Base-by-base conservation (phyloP, 768 basidiomycete genomes). In the Mycena galericulata region DNA sequence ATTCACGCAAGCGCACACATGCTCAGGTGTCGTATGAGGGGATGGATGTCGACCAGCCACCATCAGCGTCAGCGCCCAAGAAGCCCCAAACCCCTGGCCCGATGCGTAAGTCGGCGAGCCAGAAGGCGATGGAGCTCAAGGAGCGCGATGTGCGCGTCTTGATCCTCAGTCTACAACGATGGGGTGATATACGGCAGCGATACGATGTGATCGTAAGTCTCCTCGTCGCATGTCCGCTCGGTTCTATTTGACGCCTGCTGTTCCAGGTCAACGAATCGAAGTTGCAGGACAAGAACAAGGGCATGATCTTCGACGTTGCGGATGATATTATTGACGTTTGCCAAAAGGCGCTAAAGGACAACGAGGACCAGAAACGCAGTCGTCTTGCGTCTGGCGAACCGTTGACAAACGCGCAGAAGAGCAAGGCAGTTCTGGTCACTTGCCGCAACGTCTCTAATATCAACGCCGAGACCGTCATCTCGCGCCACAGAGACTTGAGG, bases 391-490 rank as follows among this genome's bases (percentile, higher is more conserved):
- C 90, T 18, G 96, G 96, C 64, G 96, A 98, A 80, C 91, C 95
- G 1, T 84, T 97, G 78, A 93, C 92, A 20, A 95, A 95, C 71
- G 94, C 95, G 5, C 93, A 97, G 82, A 97, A 97, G 81, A 96
- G 96, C 86, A 98, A 98, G 79, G 98, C 98, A 0, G 94, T 99
- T 47, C 87, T 99, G 45, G 93, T 99, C 72, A 90, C 91, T 24
- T 98, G 91, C 83, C 89, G 93, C 68, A 92, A 91, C 54, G 95
- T 98, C 59, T 86, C 91, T 70, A 96, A 94, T 75, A 95, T 99
- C 85, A 99, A 99, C 77, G 98, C 98, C 15, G 98, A 99, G 79
- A 99, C 98, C 0, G 93, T 98, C 55, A 88, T 98, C 60, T 94
- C 94, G 27, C 90, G 98, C 34, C 84, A 92, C 76, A 91, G 92